Conservation (phyloP, 768 basidiomycete species). For the Sutorius australiensis region DNA sequence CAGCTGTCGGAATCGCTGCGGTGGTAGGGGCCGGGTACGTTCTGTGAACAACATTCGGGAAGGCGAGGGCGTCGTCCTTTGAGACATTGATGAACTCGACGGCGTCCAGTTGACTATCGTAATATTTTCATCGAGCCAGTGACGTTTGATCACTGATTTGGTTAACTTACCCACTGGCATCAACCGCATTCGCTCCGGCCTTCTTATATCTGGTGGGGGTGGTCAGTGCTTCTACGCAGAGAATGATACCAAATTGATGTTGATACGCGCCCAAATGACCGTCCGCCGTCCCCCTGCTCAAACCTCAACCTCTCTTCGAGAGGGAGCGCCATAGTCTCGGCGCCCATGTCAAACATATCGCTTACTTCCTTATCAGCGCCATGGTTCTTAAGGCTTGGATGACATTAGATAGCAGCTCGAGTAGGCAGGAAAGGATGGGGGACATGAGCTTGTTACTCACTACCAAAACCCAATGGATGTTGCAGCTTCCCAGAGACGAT, state of each 20-base stretch:
- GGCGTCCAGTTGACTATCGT: slow-evolving; percentile 37
- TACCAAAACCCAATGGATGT: slow-evolving; percentile 53
- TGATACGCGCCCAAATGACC: slow-evolving; percentile 35
- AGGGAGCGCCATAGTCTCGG: slow-evolving; percentile 38
- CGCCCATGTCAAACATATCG: slow-evolving; percentile 42
- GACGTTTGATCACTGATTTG: neutral
- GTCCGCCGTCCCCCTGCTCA: slow-evolving; percentile 41
- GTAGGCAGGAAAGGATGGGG: neutral
- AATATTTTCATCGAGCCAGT: neutral
- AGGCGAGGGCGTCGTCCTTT: slow-evolving; percentile 65
- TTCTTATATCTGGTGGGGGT: slow-evolving; percentile 52
- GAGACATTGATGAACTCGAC: slow-evolving; percentile 65
- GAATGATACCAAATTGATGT: neutral
- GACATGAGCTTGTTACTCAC: slow-evolving; percentile 30
- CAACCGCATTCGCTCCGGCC: slow-evolving; percentile 57
- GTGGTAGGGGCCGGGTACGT: slow-evolving; percentile 55
- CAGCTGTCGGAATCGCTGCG: slow-evolving; percentile 44
- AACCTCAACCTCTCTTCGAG: slow-evolving; percentile 41
- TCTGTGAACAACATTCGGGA: slow-evolving; percentile 49
- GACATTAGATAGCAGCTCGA: neutral
- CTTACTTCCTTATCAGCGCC: slow-evolving; percentile 34
- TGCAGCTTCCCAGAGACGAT: slow-evolving; percentile 45
- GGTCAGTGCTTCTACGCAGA: neutral
- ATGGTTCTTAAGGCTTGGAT: slow-evolving; percentile 41
- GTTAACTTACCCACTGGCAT: slow-evolving; percentile 45